Conservation (phyloP, 257 asterid species). For the Solanum sparsipilum region DNA sequence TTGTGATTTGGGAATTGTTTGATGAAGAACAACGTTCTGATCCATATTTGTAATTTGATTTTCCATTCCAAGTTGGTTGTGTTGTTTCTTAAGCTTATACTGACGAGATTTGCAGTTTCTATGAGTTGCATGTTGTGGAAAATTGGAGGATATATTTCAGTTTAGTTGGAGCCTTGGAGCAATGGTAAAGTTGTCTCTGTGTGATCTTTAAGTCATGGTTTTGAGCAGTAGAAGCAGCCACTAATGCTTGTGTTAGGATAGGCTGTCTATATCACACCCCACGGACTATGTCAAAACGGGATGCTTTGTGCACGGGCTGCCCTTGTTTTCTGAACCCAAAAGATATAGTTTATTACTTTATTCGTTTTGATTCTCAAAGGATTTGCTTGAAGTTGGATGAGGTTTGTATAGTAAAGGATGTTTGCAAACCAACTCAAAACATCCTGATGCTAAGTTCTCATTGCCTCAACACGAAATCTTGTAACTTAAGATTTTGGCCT, state of each 20-base stretch:
- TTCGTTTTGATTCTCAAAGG: background rate
- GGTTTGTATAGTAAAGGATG: background rate
- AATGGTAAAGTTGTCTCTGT: background rate
- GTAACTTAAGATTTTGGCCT: background rate
- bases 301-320: background rate
- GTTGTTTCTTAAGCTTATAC: background rate
- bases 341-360: background rate
- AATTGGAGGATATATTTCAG: background rate
- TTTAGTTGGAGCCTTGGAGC: background rate
- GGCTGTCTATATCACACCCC: background rate
- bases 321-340: background rate
- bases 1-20: background rate
- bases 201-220: background rate
- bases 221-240: background rate
- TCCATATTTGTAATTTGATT: background rate
- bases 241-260: background rate
- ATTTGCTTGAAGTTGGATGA: background rate
- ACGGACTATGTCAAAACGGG: background rate
- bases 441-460: background rate
- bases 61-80: background rate
- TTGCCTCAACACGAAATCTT: background rate
- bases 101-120: background rate
- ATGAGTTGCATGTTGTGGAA: background rate
- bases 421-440: background rate
- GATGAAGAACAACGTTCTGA: background rate